Evolutionary conservation across 1,284 basidiomycete genomes (phyloP).

Genomic region (Caloboletus firmus): DNA sequence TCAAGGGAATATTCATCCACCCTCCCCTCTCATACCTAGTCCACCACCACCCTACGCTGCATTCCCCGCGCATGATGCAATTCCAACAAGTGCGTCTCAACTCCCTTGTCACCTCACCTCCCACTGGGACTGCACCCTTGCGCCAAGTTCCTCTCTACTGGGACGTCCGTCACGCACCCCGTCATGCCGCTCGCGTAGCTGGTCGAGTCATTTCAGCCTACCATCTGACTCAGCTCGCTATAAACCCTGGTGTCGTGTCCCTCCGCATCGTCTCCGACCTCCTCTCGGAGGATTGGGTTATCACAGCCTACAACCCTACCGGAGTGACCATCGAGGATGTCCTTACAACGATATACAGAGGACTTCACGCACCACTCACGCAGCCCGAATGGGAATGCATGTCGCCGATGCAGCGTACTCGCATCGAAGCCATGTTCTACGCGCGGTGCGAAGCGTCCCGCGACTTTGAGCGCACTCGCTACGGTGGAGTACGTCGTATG

Average conservation of each 20-base stretch:
- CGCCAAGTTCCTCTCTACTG: conserved; percentile 39
- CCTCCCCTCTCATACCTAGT: background rate
- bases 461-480: conserved; percentile 34
- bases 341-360: conserved; percentile 43
- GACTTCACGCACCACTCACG: conserved; percentile 39
- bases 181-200: conserved; percentile 31
- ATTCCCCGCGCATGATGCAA: conserved; percentile 16
- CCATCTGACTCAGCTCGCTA: conserved; percentile 43
- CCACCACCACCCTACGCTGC: background rate
- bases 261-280: conserved; percentile 48
- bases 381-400: conserved; percentile 44
- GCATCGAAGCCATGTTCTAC: conserved; percentile 43
- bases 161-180: conserved; percentile 48
- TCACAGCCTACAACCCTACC: conserved; percentile 32
- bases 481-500: conserved; percentile 44
- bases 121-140: conserved; percentile 11
- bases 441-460: conserved; percentile 40
- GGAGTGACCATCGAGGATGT: conserved; percentile 52
- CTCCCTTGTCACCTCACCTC: conserved; percentile 18
- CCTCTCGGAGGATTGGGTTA: conserved; percentile 42
- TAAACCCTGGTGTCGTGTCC: conserved; percentile 39
- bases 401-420: conserved; percentile 41
- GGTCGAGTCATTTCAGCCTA: conserved; percentile 16
- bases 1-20: background rate
- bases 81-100: conserved; percentile 20